phyloP scores from a whole-genome alignment of 768 basidiomycete species.

The Serendipita indica region DNA sequence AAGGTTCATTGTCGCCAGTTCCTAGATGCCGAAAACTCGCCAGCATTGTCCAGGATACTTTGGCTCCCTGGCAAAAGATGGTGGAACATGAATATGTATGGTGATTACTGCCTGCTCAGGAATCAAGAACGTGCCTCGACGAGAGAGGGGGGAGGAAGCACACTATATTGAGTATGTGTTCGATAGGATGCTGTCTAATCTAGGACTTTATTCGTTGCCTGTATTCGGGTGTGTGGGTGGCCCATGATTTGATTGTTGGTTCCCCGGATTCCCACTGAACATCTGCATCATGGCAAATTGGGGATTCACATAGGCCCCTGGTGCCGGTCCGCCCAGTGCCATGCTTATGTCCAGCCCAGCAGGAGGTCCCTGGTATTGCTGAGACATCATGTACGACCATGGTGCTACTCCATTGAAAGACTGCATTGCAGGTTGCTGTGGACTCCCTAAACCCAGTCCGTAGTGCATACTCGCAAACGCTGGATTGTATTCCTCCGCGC shows the following conservation, averaged over 20 bases:
- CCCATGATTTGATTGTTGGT: too few relatives aligned
- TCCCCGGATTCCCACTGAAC: background rate
- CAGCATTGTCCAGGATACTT: slow-evolving; percentile 54
- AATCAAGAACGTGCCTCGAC: slow-evolving; percentile 24
- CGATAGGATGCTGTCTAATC: background rate
- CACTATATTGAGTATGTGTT: too few relatives aligned
- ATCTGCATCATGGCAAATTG: slow-evolving; percentile 3
- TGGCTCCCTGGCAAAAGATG: slow-evolving; percentile 65
- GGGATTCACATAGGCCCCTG: background rate
- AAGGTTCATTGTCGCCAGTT: slow-evolving; percentile 68
- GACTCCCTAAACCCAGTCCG: background rate
- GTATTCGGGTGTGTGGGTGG: background rate
- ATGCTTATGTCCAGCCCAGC: background rate
- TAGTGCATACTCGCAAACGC: background rate
- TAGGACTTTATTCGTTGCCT: background rate
- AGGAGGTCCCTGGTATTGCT: background rate
- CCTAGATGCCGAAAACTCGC: slow-evolving; percentile 66
- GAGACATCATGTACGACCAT: background rate
- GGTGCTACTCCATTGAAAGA: background rate
- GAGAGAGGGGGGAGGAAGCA: slow-evolving; percentile 10
- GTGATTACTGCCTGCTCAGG: slow-evolving; percentile 81
- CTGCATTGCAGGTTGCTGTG: too few relatives aligned
- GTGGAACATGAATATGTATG: slow-evolving; percentile 58
- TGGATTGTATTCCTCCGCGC: background rate
- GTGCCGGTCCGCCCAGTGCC: background rate